These are phyloP conservation scores for Backusella luteola DNA, from an alignment of 192 early-diverging fungal species.

Conservation along the genomic window DNA sequence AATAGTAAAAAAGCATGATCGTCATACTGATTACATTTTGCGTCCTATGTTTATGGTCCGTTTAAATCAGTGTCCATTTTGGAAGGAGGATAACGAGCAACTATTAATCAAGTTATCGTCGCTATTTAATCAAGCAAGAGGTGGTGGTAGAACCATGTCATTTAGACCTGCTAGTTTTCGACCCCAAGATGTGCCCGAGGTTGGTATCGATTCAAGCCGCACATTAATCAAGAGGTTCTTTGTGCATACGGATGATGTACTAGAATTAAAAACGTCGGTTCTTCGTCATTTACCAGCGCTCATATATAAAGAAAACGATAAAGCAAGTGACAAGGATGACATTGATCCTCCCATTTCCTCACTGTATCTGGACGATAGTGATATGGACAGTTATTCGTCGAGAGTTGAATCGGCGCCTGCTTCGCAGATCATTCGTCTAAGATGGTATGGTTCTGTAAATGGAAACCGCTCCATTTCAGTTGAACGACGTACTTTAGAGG, in stretches of 20 bases:
- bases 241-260: slow-evolving; percentile 93
- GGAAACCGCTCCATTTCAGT: slow-evolving; percentile 14
- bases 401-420: slow-evolving; percentile 85
- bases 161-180: slow-evolving; percentile 1
- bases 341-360: slow-evolving; percentile 87
- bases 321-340: slow-evolving; percentile 22
- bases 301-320: slow-evolving; percentile 73
- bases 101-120: slow-evolving; percentile 85
- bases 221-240: slow-evolving; percentile 60
- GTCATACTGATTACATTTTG: slow-evolving; percentile 78
- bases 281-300: slow-evolving; percentile 89
- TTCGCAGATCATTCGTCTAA: slow-evolving; percentile 84
- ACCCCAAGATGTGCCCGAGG: not conserved
- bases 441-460: slow-evolving; percentile 79
- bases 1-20: slow-evolving; percentile 99
- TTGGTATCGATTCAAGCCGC: not conserved
- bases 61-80: slow-evolving; percentile 78
- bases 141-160: slow-evolving; percentile 30
- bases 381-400: slow-evolving; percentile 83
- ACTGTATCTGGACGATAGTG: slow-evolving; percentile 89
- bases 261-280: slow-evolving; percentile 88
- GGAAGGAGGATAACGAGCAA: slow-evolving; percentile 75
- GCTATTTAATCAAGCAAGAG: slow-evolving; percentile 67
- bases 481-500: slow-evolving; percentile 72
- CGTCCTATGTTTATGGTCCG: slow-evolving; percentile 75